Evolutionary conservation across 2,329 filamentous ascomycete genomes (phyloP).

Genomic region (Penicillium sp.): DNA sequence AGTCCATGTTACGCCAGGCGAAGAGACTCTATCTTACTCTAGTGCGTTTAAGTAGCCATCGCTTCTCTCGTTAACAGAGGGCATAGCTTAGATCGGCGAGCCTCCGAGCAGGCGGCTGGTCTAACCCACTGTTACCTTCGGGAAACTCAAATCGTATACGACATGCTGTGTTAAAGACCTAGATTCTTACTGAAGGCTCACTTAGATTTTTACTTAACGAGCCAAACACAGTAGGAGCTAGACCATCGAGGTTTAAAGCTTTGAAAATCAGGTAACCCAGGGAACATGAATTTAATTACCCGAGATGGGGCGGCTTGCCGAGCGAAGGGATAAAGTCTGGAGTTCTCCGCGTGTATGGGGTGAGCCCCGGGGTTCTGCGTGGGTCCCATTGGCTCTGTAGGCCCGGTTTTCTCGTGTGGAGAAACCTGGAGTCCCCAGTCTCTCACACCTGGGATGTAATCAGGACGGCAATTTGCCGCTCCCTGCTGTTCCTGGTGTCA

Average conservation of each 20-base stretch:
- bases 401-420: constrained; percentile 3
- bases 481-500: constrained; percentile 8
- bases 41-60: not conserved
- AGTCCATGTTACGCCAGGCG: not conserved
- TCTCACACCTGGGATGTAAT: constrained; percentile 9
- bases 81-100: not conserved
- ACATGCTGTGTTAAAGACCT: no score
- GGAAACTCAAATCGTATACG: not conserved
- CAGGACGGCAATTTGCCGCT: constrained; percentile 3
- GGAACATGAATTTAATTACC: not conserved
- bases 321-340: not conserved
- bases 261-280: not conserved
- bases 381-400: not conserved
- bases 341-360: not conserved
- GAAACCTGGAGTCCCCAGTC: not conserved
- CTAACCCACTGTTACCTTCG: not conserved
- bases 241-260: no score
- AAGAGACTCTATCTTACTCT: not conserved
- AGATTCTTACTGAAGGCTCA: no score
- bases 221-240: no score
- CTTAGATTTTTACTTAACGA: no score
- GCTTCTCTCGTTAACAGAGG: not conserved
- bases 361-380: not conserved
- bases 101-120: not conserved
- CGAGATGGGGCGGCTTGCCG: not conserved